A percentile compares a stretch with the other conserved stretches of the same genome.
Evolutionary conservation across 192 early-diverging fungal species (phyloP).

Genomic region (Backusella circina): DNA sequence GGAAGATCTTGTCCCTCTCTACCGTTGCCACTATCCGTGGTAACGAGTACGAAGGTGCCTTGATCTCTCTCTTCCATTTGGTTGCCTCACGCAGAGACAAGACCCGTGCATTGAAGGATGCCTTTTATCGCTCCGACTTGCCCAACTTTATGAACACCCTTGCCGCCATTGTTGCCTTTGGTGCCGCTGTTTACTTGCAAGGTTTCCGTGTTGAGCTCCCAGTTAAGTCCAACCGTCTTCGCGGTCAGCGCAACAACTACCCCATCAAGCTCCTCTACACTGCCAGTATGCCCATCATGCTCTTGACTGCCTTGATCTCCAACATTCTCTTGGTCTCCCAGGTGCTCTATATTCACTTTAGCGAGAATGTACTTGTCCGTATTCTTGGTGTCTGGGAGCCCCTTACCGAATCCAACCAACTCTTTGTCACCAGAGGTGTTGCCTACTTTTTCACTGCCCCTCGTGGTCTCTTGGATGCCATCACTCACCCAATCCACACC

Average conservation of each 20-base stretch:
- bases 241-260: constrained; percentile 96
- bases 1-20: constrained; percentile 95
- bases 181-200: constrained; percentile 90
- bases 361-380: constrained; percentile 89
- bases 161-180: constrained; percentile 83
- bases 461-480: constrained; percentile 72
- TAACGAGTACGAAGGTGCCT: constrained; percentile 97
- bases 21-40: constrained; percentile 96
- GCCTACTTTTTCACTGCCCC: constrained; percentile 98
- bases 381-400: constrained; percentile 97
- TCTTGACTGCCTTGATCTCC: constrained; percentile 93
- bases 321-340: constrained; percentile 98
- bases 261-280: constrained; percentile 99
- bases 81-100: constrained; percentile 94
- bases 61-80: constrained; percentile 92
- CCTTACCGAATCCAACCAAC: constrained; percentile 87
- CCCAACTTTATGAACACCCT: constrained; percentile 89
- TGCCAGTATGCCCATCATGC: constrained; percentile 99
- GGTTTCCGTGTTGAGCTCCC: constrained; percentile 99
- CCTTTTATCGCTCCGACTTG: constrained; percentile 85
- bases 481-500: constrained; percentile 94
- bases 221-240: constrained; percentile 90
- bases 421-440: constrained; percentile 86
- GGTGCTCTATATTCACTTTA: constrained; percentile 93
- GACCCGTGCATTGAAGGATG: constrained; percentile 94